Base-by-base conservation (phyloP, 495 filamentous ascomycete species). In the Lindgomyces ingoldianus region DNA sequence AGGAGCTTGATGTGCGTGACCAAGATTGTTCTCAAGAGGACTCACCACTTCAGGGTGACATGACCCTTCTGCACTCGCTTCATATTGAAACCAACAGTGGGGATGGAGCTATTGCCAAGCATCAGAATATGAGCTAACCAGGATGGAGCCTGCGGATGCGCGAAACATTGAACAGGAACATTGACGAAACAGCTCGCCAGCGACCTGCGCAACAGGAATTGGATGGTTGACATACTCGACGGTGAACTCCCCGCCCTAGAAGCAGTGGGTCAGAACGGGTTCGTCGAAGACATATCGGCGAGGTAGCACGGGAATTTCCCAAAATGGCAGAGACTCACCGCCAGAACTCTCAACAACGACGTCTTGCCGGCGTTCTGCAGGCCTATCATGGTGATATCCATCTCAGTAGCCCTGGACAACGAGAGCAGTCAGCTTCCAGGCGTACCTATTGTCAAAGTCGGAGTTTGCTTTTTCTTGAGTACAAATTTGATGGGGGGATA, bases 381-480 rank as follows among this genome's bases (percentile, higher is more conserved):
- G 24, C 94, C 94, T 80, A 98, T 95, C 91, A 98, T 96, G 64
- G 94, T 98, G 75, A 98, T 91, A 76, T 98, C 93, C 91, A 98
- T 96, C 82, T 98, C 94, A 41, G 91, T 96, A 62, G 93, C 90
- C 94, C 94, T 98, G 56, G 16, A 51, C 19, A 19, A 42, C 22
- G 49, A n/a, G n/a, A 27, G 46, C 62, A 55, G 72, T 70, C 67
- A 71, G 58, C 67, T 67, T 48, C n/a, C 22, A 51, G n/a, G 66
- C 65, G 69, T 51, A 57, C 42, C 61, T 53, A 25, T 60, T 56
- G 68, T 68, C 47, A 36, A 39, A 2, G 22, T 14, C 36, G 9
- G 26, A 22, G 16, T 67, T 63, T 70, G 68, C 68, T 67, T 70
- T 66, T 70, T 66, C 22, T 21, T 27, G 60, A 25, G 29, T 18